Conservation (phyloP, 768 basidiomycete species). For the Chiua virens region DNA sequence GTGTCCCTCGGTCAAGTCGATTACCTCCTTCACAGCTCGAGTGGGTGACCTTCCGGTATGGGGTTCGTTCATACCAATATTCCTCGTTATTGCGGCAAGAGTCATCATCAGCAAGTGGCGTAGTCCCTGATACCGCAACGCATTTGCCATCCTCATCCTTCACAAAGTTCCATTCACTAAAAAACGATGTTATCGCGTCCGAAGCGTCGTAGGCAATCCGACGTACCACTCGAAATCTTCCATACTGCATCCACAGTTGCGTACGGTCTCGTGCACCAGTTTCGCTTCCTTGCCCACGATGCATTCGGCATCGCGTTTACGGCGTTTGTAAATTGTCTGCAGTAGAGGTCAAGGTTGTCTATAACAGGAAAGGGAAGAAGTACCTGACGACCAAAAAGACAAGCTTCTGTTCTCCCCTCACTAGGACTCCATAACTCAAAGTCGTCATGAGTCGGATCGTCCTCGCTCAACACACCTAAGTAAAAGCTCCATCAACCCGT, state of each 20-base stretch:
- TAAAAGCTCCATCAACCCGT: slow-evolving; percentile 1
- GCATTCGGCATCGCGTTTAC: slow-evolving; percentile 76
- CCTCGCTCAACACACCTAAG: slow-evolving; percentile 63
- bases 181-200: background rate
- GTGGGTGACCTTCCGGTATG: slow-evolving; percentile 87
- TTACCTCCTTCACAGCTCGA: slow-evolving; percentile 83
- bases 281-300: slow-evolving; percentile 73
- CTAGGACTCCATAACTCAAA: slow-evolving; percentile 98
- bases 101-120: slow-evolving; percentile 59
- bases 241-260: slow-evolving; percentile 69
- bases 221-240: slow-evolving; percentile 94
- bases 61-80: slow-evolving; percentile 93
- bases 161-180: slow-evolving; percentile 90
- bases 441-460: slow-evolving; percentile 83
- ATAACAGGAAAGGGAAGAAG: slow-evolving; percentile 4
- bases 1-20: slow-evolving; percentile 71
- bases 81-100: slow-evolving; percentile 62
- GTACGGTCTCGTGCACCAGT: slow-evolving; percentile 49
- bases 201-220: background rate
- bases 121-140: slow-evolving; percentile 70
- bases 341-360: background rate
- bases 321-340: slow-evolving; percentile 90
- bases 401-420: slow-evolving; percentile 81
- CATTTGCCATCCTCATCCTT: slow-evolving; percentile 71
- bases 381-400: slow-evolving; percentile 91